These are phyloP conservation scores for Nothomitra cinnamomea DNA, from an alignment of 2,329 filamentous ascomycete species.

Conservation along the genomic window DNA sequence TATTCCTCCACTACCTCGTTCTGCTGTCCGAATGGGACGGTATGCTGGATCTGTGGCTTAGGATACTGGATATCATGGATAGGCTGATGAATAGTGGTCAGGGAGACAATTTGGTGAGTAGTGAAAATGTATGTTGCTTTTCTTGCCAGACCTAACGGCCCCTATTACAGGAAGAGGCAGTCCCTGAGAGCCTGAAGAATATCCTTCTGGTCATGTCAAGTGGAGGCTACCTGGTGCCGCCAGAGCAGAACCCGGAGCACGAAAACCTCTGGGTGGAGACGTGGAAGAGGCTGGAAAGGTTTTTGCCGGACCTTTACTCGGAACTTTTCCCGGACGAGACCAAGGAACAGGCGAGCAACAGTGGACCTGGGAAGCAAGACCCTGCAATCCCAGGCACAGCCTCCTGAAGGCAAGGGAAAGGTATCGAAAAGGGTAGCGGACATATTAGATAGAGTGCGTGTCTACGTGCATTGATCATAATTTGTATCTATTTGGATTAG, in stretches of 20 bases:
- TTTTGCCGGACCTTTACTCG: slow-evolving; percentile 39
- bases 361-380: background rate
- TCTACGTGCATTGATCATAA: too few species aligned
- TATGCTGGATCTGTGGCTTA: slow-evolving; percentile 81
- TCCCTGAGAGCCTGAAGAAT: slow-evolving; percentile 90
- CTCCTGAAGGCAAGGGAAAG: background rate
- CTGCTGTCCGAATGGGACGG: slow-evolving; percentile 71
- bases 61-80: slow-evolving; percentile 88
- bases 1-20: slow-evolving; percentile 86
- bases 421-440: background rate
- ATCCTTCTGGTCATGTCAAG: slow-evolving; percentile 89
- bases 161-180: slow-evolving; percentile 61
- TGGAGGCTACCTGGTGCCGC: slow-evolving; percentile 66
- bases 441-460: too few species aligned
- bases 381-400: background rate
- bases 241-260: slow-evolving; percentile 28
- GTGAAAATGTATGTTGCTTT: background rate
- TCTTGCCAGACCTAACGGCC: background rate
- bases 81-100: slow-evolving; percentile 91
- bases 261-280: slow-evolving; percentile 44
- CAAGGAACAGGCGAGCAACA: background rate
- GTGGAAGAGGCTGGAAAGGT: slow-evolving; percentile 39
- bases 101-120: slow-evolving; percentile 68
- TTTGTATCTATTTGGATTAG: too few species aligned
- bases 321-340: slow-evolving; percentile 37